phyloP scores from a whole-genome alignment of 331 rosid genomes.

The Cydonia oblonga region DNA sequence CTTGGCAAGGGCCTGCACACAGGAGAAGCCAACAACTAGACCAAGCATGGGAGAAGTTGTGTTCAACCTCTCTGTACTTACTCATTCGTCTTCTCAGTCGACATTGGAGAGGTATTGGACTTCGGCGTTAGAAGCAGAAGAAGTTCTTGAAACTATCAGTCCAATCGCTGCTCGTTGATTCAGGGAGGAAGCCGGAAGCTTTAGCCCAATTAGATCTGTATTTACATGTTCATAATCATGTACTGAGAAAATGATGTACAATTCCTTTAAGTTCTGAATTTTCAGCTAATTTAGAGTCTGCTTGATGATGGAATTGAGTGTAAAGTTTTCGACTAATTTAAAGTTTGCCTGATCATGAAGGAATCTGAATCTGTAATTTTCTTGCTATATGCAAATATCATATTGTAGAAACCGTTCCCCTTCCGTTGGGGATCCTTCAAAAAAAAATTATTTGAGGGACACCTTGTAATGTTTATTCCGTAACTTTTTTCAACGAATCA shows the following conservation, averaged over 20 bases:
- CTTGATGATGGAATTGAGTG: background rate
- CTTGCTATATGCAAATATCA: too few relatives aligned
- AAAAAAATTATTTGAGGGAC: too few relatives aligned
- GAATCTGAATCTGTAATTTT: too few relatives aligned
- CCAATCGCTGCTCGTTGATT: constrained; percentile 14
- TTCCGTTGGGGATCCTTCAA: too few relatives aligned
- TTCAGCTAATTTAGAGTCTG: too few relatives aligned
- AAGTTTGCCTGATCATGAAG: too few relatives aligned
- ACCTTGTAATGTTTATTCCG: too few relatives aligned
- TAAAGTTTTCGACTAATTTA: background rate
- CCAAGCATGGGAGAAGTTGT: constrained; percentile 25
- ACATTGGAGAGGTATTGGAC: constrained; percentile 22
- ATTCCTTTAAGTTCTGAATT: background rate
- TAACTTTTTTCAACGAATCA: too few relatives aligned
- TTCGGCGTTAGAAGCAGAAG: constrained; percentile 16
- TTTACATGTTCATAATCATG: background rate
- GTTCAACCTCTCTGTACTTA: constrained; percentile 17
- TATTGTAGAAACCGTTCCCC: too few relatives aligned
- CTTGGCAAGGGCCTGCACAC: constrained; percentile 29
- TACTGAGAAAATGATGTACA: background rate
- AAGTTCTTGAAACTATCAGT: constrained; percentile 1
- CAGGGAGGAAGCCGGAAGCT: background rate
- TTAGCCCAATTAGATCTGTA: background rate
- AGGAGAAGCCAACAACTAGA: too few relatives aligned
- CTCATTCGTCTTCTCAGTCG: constrained; percentile 3